phyloP scores from a whole-genome alignment of 345 rosid species.

The Corchorus capsularis region DNA sequence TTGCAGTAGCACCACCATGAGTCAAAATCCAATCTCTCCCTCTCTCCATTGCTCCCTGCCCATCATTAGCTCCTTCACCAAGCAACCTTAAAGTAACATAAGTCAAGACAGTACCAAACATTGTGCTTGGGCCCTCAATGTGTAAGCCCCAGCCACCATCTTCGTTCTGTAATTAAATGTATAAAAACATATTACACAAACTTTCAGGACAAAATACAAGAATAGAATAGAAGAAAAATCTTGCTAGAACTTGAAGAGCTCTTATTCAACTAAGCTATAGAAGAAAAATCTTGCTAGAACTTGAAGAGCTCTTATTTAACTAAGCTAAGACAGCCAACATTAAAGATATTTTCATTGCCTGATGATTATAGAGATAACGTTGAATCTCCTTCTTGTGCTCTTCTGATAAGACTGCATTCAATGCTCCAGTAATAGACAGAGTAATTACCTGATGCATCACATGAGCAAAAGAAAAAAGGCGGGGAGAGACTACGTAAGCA shows the following conservation, averaged over 20 bases:
- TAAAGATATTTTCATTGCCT: constrained; percentile 45
- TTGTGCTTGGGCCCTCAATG: constrained; percentile 96
- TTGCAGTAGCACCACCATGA: constrained; percentile 91
- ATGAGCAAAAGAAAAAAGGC: constrained; percentile 8
- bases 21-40: constrained; percentile 83
- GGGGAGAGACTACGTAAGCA: not conserved
- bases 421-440: constrained; percentile 79
- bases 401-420: constrained; percentile 74
- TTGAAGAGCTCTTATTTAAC: not conserved
- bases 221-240: constrained; percentile 5
- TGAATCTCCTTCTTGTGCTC: constrained; percentile 77
- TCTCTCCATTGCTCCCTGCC: constrained; percentile 77
- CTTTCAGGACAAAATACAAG: not conserved
- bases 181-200: not conserved
- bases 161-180: constrained; percentile 59
- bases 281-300: not conserved
- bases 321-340: not conserved
- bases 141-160: constrained; percentile 99
- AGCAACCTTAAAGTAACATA: constrained; percentile 90
- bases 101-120: constrained; percentile 91
- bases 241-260: not conserved
- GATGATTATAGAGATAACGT: constrained; percentile 91
- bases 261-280: not conserved
- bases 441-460: constrained; percentile 63
- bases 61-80: constrained; percentile 92